Conservation (phyloP, 2,329 filamentous ascomycete species). For the Stagonosporopsis cucurbitacearum region DNA sequence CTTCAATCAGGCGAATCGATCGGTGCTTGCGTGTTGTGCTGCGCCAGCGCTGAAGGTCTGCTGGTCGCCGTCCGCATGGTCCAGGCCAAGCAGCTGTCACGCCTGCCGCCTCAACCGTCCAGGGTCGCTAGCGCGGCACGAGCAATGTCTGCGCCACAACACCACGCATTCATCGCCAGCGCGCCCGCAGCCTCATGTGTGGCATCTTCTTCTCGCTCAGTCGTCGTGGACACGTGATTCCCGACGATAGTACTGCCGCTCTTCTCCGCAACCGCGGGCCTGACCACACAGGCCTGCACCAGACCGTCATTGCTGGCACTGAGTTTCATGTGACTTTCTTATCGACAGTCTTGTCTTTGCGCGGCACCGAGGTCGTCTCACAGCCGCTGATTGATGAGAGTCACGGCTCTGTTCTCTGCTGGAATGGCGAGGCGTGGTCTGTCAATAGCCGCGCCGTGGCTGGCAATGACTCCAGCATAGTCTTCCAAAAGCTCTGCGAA, state of each 20-base stretch:
- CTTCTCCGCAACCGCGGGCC: conserved; percentile 45
- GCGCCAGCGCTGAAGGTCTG: conserved; percentile 20
- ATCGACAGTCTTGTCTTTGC: conserved; percentile 89
- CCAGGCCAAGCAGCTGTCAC: conserved; percentile 26
- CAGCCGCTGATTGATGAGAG: conserved; percentile 73
- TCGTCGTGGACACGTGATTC: conserved; percentile 28
- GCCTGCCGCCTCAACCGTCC: conserved; percentile 16
- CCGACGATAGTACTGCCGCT: conserved; percentile 31
- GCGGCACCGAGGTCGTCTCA: conserved; percentile 71
- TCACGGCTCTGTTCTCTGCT: conserved; percentile 77
- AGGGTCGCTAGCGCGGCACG: conserved; percentile 1
- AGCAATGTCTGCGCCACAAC: conserved; percentile 14
- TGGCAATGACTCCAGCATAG: conserved; percentile 78
- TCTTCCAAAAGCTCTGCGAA: conserved; percentile 67
- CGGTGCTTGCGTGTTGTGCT: conserved; percentile 13
- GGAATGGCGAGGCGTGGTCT: conserved; percentile 97
- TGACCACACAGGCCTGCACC: conserved; percentile 33
- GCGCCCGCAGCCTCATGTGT: conserved; percentile 36
- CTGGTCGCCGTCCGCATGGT: conserved; percentile 22
- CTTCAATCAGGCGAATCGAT: conserved; percentile 10
- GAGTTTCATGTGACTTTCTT: conserved; percentile 65
- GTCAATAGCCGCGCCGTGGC: conserved; percentile 64
- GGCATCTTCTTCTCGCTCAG: conserved; percentile 62
- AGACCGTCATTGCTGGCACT: conserved; percentile 17
- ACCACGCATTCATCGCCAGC: conserved; percentile 20